Percentiles rank a stretch among this genome's conserved stretches.
Conservation (phyloP, 768 basidiomycete genomes). For the Russula olivacea region DNA sequence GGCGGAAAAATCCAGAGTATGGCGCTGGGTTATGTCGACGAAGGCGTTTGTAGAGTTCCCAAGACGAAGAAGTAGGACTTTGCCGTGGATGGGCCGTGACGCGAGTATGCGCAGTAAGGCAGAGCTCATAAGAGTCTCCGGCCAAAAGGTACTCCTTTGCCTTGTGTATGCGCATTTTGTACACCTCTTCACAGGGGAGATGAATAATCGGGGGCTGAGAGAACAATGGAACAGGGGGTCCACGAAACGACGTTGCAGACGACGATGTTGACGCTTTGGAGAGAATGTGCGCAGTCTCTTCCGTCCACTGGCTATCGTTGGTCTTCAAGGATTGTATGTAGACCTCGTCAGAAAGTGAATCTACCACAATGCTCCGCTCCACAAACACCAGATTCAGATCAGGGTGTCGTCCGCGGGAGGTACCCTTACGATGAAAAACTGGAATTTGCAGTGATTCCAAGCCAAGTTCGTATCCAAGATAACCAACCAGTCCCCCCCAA, state of each 20-base stretch:
- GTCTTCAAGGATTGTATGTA: constrained; percentile 63
- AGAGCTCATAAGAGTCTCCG: constrained; percentile 92
- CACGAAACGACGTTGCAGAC: background rate
- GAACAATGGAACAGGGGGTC: constrained; percentile 9
- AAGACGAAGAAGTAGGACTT: constrained; percentile 43
- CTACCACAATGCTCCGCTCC: constrained; percentile 70
- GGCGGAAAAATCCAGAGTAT: constrained; percentile 73
- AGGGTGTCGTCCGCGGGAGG: constrained; percentile 41
- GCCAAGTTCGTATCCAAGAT: constrained; percentile 76
- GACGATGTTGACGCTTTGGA: constrained; percentile 22
- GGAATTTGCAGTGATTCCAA: constrained; percentile 48
- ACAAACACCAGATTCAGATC: constrained; percentile 75
- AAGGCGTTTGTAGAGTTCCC: constrained; percentile 69
- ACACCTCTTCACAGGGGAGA: constrained; percentile 53
- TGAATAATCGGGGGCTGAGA: constrained; percentile 32
- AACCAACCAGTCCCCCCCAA: constrained; percentile 79
- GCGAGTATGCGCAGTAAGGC: constrained; percentile 70
- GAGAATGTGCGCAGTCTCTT: constrained; percentile 36
- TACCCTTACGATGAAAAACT: constrained; percentile 30
- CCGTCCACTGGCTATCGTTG: constrained; percentile 57
- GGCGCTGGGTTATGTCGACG: constrained; percentile 81
- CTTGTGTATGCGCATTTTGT: constrained; percentile 60
- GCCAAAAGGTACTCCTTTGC: constrained; percentile 71
- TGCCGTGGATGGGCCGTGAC: constrained; percentile 37
- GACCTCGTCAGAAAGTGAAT: constrained; percentile 42